phyloP scores from a whole-genome alignment of 2,329 filamentous ascomycete genomes.

The Arthrinium phaeospermum region DNA sequence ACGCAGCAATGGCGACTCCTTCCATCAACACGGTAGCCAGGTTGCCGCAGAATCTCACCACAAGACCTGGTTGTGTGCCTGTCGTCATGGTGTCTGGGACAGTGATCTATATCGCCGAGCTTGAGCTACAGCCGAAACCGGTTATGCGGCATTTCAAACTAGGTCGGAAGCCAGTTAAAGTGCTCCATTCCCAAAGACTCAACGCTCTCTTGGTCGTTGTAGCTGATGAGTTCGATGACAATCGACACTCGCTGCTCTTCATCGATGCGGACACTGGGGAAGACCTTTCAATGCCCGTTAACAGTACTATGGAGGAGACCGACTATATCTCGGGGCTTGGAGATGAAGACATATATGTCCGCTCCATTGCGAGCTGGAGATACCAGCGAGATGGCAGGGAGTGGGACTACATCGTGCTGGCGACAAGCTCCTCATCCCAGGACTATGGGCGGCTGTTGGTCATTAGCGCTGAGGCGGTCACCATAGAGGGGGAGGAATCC shows the following conservation, averaged over 20 bases:
- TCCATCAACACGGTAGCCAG: constrained; percentile 54
- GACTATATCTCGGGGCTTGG: constrained; percentile 63
- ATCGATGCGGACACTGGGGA: constrained; percentile 61
- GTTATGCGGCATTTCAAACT: constrained; percentile 38
- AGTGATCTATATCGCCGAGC: constrained; percentile 58
- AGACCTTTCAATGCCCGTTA: constrained; percentile 53
- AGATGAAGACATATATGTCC: constrained; percentile 62
- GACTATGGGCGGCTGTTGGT: constrained; percentile 60
- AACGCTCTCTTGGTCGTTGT: constrained; percentile 61
- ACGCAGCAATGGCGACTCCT: constrained; percentile 52
- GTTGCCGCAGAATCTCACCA: constrained; percentile 47
- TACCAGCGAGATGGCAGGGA: constrained; percentile 61
- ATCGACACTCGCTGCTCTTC: constrained; percentile 57
- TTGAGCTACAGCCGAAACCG: constrained; percentile 45
- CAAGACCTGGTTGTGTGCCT: constrained; percentile 45
- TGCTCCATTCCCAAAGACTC: constrained; percentile 61
- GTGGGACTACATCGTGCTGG: constrained; percentile 68
- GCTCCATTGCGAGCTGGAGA: constrained; percentile 68
- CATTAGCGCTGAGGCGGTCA: constrained; percentile 51
- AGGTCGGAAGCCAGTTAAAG: constrained; percentile 52
- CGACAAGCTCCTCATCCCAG: constrained; percentile 44
- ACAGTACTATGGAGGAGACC: constrained; percentile 42
- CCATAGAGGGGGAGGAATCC: constrained; percentile 21
- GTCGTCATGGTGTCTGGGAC: constrained; percentile 57
- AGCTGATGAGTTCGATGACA: constrained; percentile 36